phyloP scores from a whole-genome alignment of 2,329 filamentous ascomycete species.

The Claviceps cyperi region DNA sequence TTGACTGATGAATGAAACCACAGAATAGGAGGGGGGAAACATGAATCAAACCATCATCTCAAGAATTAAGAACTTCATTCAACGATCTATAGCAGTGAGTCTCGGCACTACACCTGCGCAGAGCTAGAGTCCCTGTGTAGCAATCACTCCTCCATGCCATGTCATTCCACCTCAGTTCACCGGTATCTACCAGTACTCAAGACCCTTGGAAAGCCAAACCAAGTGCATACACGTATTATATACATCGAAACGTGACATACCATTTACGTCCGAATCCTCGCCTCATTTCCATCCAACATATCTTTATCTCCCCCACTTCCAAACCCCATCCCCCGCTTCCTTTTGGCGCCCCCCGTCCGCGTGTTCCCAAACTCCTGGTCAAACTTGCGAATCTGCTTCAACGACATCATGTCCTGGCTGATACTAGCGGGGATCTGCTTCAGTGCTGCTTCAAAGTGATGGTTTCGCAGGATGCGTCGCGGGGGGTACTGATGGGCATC shows the following conservation, averaged over 20 bases:
- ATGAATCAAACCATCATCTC: too few relatives aligned
- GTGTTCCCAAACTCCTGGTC: conserved; percentile 89
- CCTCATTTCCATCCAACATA: conserved; percentile 26
- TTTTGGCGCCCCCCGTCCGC: conserved; percentile 43
- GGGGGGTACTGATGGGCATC: conserved; percentile 48
- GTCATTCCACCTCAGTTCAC: too few relatives aligned
- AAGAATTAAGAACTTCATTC: too few relatives aligned
- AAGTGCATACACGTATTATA: not conserved
- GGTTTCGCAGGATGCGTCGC: conserved; percentile 33
- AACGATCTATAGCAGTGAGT: too few relatives aligned
- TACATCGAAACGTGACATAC: not conserved
- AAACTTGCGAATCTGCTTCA: conserved; percentile 82
- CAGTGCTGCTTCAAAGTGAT: conserved; percentile 76
- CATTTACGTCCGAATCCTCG: conserved; percentile 22
- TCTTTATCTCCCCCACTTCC: conserved; percentile 28
- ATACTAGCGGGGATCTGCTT: conserved; percentile 85
- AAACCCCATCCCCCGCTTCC: conserved; percentile 41
- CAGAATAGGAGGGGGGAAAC: too few relatives aligned
- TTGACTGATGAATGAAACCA: too few relatives aligned
- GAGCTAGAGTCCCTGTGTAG: too few relatives aligned
- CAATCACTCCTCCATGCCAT: too few relatives aligned
- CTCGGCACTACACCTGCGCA: too few relatives aligned
- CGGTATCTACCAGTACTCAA: too few relatives aligned
- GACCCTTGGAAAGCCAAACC: not conserved
- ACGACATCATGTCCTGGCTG: conserved; percentile 78